phyloP scores from a whole-genome alignment of 2,329 filamentous ascomycete genomes.

The Byssochlamys sp. region DNA sequence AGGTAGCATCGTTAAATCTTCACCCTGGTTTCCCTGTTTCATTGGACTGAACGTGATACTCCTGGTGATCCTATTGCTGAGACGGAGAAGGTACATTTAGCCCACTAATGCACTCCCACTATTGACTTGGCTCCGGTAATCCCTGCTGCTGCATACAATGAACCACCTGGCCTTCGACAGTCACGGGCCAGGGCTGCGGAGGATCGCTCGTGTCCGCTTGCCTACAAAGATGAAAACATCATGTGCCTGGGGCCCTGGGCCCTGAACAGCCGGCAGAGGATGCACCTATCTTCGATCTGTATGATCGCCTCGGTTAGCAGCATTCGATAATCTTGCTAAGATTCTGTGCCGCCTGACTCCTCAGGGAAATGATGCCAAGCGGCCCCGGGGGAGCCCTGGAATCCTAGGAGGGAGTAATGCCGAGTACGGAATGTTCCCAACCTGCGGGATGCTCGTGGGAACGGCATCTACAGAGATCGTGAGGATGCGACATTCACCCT shows the following conservation, averaged over 20 bases:
- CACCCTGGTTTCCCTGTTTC: neutral
- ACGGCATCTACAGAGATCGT: neutral
- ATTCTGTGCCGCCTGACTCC: neutral
- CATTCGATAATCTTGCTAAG: neutral
- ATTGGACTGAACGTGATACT: neutral
- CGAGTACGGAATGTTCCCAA: neutral
- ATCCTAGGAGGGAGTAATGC: neutral
- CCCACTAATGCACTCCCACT: neutral
- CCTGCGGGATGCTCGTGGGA: neutral
- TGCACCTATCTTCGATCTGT: neutral
- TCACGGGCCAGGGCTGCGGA: neutral
- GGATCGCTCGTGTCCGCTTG: neutral
- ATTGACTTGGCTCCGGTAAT: neutral
- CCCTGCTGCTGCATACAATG: neutral
- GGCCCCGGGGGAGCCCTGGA: neutral
- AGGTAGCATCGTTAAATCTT: neutral
- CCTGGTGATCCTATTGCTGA: neutral
- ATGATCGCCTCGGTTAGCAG: neutral
- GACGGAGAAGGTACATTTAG: neutral
- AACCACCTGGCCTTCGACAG: neutral
- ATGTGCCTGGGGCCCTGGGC: neutral
- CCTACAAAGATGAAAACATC: neutral
- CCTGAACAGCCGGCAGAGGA: neutral
- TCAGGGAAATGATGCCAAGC: neutral
- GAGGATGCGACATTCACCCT: neutral